These are phyloP conservation scores for Ceratobasidium sp. DNA, from an alignment of 1,284 basidiomycete species.

Conservation along the genomic window DNA sequence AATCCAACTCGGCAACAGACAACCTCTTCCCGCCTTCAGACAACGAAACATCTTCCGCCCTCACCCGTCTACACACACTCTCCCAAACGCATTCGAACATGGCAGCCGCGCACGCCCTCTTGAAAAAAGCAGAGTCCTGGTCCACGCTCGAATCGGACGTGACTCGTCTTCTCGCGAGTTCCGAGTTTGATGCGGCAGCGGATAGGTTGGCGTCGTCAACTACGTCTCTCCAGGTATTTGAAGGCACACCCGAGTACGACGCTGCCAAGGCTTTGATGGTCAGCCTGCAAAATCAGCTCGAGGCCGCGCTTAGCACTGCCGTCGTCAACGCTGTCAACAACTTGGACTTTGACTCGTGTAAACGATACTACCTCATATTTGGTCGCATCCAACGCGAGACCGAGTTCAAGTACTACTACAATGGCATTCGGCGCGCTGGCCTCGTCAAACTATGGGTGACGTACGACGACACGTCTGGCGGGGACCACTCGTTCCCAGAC, in stretches of 20 bases:
- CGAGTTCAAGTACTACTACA: constrained; percentile 94
- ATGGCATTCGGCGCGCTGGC: constrained; percentile 76
- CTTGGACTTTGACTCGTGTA: constrained; percentile 77
- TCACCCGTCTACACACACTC: constrained; percentile 79
- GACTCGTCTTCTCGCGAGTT: constrained; percentile 75
- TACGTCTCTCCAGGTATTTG: constrained; percentile 88
- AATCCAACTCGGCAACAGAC: constrained; percentile 55
- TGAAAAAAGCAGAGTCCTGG: constrained; percentile 94
- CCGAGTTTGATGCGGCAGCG: constrained; percentile 84
- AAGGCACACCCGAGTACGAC: constrained; percentile 89
- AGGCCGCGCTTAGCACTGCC: constrained; percentile 86
- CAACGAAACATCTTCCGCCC: constrained; percentile 64
- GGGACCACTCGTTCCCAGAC: constrained; percentile 60
- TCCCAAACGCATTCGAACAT: constrained; percentile 86
- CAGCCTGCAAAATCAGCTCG: constrained; percentile 91
- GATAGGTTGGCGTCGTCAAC: constrained; percentile 87
- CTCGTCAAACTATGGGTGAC: constrained; percentile 77
- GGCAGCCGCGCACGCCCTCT: constrained; percentile 84
- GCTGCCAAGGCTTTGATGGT: constrained; percentile 83
- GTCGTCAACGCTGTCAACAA: constrained; percentile 83
- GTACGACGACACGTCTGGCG: constrained; percentile 29
- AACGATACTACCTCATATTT: constrained; percentile 86
- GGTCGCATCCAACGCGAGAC: constrained; percentile 87
- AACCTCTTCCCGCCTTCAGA: constrained; percentile 58
- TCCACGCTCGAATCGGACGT: constrained; percentile 92